A percentile compares a stretch with the other conserved stretches of the same genome.
These are phyloP conservation scores for Sechiopsis laciniata DNA, from an alignment of 306 rosid species.

Conservation along the genomic window DNA sequence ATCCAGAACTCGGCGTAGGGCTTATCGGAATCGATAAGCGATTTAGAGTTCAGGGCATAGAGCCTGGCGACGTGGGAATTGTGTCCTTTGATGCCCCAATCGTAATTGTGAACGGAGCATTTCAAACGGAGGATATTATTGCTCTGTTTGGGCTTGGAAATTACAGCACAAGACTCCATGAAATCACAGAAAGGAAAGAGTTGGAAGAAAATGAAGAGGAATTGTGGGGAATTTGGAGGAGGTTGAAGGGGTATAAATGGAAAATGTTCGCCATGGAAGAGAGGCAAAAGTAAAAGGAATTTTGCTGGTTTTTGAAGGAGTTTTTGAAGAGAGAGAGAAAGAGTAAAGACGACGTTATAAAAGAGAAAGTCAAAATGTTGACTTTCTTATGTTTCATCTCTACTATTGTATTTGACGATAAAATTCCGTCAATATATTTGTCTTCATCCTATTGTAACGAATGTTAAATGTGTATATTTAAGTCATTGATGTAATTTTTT, in stretches of 20 bases:
- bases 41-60: constrained; percentile 46
- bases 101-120: constrained; percentile 69
- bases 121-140: constrained; percentile 46
- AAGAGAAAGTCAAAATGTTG: constrained; percentile 19
- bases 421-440: background rate
- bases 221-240: background rate
- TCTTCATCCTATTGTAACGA: background rate
- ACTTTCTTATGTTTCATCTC: background rate
- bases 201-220: background rate
- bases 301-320: constrained; percentile 19
- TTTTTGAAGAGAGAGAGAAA: constrained; percentile 6
- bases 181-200: background rate
- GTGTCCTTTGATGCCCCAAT: constrained; percentile 68
- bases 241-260: background rate
- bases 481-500: no score
- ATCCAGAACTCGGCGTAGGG: constrained; percentile 95
- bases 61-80: constrained; percentile 62
- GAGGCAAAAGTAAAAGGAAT: background rate
- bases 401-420: background rate
- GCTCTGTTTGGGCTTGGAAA: background rate
- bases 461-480: no score
- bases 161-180: constrained; percentile 18
- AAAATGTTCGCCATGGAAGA: background rate
- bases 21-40: constrained; percentile 37
- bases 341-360: background rate